A percentile compares a stretch with the other conserved stretches of the same genome.
Evolutionary conservation across 305 asterid genomes (phyloP).

Genomic region (Nicotiana rustica): DNA sequence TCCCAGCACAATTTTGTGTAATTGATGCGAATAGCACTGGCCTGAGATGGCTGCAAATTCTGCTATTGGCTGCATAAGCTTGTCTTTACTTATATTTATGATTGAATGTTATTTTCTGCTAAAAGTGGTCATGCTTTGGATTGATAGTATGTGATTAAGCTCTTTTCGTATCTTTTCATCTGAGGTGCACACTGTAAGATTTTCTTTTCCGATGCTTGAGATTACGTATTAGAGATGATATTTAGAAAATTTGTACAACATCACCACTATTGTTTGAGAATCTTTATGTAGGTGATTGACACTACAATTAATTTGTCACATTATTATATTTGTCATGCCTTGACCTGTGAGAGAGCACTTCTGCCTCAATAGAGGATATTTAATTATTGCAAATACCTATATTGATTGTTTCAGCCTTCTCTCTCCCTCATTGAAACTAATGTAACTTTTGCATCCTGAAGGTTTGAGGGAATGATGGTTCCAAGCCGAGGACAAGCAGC

Average conservation of each 20-base stretch:
- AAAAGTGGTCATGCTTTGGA: neutral
- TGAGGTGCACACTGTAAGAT: neutral
- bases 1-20: neutral
- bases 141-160: too few relatives aligned
- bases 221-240: neutral
- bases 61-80: neutral
- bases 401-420: neutral
- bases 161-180: neutral
- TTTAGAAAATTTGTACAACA: neutral
- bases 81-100: constrained; percentile 11
- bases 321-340: neutral
- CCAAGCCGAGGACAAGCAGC: constrained; percentile 98
- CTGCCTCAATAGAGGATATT: neutral
- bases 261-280: neutral
- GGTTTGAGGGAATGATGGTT: constrained; percentile 94
- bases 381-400: neutral
- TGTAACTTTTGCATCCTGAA: constrained; percentile 28
- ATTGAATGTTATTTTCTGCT: neutral
- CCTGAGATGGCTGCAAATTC: constrained; percentile 11
- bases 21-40: neutral
- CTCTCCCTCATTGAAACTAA: neutral
- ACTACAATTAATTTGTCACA: neutral
- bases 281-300: neutral
- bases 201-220: neutral
- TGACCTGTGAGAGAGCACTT: constrained; percentile 21